Evolutionary conservation across 345 rosid species (phyloP), one percentile per base, ranked within the genome.

Genomic region (Bretschneidera sinensis): DNA sequence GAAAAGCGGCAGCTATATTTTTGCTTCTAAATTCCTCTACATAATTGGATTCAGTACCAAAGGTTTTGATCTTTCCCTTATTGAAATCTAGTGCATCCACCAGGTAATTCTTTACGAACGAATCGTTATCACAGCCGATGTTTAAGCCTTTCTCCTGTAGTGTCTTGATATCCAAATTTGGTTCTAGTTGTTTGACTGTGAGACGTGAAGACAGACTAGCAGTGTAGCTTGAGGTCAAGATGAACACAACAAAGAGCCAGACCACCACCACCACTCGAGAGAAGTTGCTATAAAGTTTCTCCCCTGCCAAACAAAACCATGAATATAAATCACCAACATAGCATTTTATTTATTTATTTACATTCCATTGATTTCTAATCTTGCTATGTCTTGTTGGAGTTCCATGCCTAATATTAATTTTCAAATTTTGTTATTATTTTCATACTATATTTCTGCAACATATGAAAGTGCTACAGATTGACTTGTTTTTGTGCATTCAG

Each of bases 211-310:
- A 69, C 24, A 85, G 64, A 60, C 73, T 62, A 9, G 92, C 88
- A 0, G 88, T 83, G 74, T 83, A 85, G 74, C 88, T 83, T 47
- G 83, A 76, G 39, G 51, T 83, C 33, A 83, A 70, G 61, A 83
- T 72, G 55, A 83, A 31, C 54, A 75, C 91, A 18, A 82, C 78
- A 56, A 79, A 81, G 19, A 83, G 77, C 91, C 91, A 83, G 2
- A 71, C 78, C 28, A 70, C 62, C 15, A 83, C 49, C 61, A 85
- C 91, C 2, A 79, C 54, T 19, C 79, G 55, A 34, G 86, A 70
- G 17, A 81, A 62, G 45, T 77, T 75, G 59, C 78, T 43, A 0
- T 61, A 0, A 13, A 83, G 20, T 67, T 28, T 75, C 65, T 83
- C 88, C 24, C 79, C 91, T 85, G 72, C 24, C 55, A 43, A 48